Evolutionary conservation across 176 grass and related monocot genomes (phyloP).

Genomic region (Oryza brachyantha): DNA sequence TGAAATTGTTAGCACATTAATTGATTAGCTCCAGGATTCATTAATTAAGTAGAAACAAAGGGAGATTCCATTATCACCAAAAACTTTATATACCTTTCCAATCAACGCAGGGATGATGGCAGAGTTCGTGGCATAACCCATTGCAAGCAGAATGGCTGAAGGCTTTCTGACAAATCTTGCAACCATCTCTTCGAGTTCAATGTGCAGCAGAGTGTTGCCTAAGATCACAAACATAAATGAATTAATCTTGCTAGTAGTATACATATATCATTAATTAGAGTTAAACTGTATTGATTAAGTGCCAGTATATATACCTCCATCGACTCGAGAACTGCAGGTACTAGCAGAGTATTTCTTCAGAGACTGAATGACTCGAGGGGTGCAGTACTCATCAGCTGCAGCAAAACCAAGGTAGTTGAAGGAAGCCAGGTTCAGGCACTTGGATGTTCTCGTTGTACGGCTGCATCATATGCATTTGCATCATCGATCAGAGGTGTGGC

Average conservation of each 20-base stretch:
- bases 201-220: conserved; percentile 85
- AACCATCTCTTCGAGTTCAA: conserved; percentile 71
- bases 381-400: conserved; percentile 88
- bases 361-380: conserved; percentile 81
- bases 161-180: conserved; percentile 81
- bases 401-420: conserved; percentile 97
- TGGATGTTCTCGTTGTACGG: conserved; percentile 59
- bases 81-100: conserved; percentile 49
- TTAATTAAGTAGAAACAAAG: background rate
- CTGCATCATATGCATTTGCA: conserved; percentile 33
- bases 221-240: background rate
- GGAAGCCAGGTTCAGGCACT: conserved; percentile 87
- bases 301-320: conserved; percentile 54
- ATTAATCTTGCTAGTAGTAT: background rate
- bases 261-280: background rate
- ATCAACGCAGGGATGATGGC: conserved; percentile 78
- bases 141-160: conserved; percentile 81
- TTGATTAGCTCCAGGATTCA: conserved; percentile 1
- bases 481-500: background rate
- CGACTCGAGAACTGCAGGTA: conserved; percentile 80
- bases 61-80: background rate
- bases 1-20: conserved; percentile 41
- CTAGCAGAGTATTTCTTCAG: conserved; percentile 82
- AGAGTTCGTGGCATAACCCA: conserved; percentile 96
- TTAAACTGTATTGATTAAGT: background rate